Percentiles rank a stretch among this genome's conserved stretches.
Conservation (phyloP, 2,329 filamentous ascomycete genomes). For the Xylariaceae sp. region DNA sequence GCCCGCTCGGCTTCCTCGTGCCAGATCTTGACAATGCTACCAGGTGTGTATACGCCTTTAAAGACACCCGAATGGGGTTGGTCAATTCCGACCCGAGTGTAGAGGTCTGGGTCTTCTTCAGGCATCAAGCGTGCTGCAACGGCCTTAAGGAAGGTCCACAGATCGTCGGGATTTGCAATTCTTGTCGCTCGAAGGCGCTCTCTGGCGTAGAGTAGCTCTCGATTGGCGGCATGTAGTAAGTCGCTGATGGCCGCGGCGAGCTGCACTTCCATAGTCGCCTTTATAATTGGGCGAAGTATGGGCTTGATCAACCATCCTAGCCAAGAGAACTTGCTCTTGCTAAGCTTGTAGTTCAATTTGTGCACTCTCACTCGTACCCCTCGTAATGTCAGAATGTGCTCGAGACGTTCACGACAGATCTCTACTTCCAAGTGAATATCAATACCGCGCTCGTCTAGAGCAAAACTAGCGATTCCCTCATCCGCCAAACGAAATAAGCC, state of each 20-base stretch:
- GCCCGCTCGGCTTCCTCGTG: slow-evolving; percentile 76
- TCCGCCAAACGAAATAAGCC: slow-evolving; percentile 78
- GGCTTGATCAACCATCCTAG: slow-evolving; percentile 86
- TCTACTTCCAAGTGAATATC: slow-evolving; percentile 87
- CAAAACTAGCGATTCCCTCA: slow-evolving; percentile 84
- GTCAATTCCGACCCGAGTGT: slow-evolving; percentile 73
- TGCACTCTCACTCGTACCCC: slow-evolving; percentile 82
- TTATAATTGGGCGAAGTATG: slow-evolving; percentile 79
- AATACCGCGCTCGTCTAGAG: slow-evolving; percentile 83
- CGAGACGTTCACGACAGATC: slow-evolving; percentile 76
- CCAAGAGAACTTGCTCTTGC: slow-evolving; percentile 76
- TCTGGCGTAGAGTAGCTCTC: slow-evolving; percentile 84
- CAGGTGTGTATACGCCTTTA: slow-evolving; percentile 83
- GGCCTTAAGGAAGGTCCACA: slow-evolving; percentile 82
- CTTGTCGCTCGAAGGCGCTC: slow-evolving; percentile 86
- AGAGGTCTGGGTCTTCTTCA: slow-evolving; percentile 75
- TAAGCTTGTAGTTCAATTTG: slow-evolving; percentile 80
- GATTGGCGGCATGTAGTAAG: slow-evolving; percentile 74
- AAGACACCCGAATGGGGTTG: slow-evolving; percentile 67
- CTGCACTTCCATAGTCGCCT: slow-evolving; percentile 74
- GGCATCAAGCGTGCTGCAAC: slow-evolving; percentile 78
- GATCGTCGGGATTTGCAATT: slow-evolving; percentile 78
- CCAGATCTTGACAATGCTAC: slow-evolving; percentile 89
- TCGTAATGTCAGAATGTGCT: slow-evolving; percentile 80
- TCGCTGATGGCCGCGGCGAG: slow-evolving; percentile 74